Base-by-base conservation (phyloP, 345 rosid genomes). In the Aurinia saxatilis region DNA sequence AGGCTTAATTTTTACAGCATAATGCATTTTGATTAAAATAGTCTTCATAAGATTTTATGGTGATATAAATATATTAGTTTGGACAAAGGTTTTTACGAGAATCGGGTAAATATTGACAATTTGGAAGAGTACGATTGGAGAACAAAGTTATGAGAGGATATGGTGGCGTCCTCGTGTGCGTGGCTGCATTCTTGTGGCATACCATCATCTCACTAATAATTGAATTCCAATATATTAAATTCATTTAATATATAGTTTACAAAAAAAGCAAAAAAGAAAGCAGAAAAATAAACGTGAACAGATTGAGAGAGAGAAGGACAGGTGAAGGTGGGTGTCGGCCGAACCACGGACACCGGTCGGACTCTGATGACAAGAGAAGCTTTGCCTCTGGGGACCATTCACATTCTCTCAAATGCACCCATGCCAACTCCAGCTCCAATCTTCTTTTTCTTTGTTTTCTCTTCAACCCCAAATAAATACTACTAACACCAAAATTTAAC, bases 151-250 rank as follows among this genome's bases (percentile, higher is more conserved):
- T 44, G 66, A 57, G 50, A 73, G 58, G 66, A 67, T 68, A 41
- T 67, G 83, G 72, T 65, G 73, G 15, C 50, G 81, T 82, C 83
- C 83, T 77, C 83, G 83, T 78, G 83, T 75, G 83, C 83, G 67
- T 75, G 81, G 78, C 79, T 75, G 78, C 80, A 65, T 79, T 74
- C 83, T 76, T 72, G 59, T 64, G 64, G 69, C 64, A 50, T 40
- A 48, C 69, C 60, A 70, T 63, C 51, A 39, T 49, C 7, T 49
- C 23, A 48, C 53, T 33, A 71, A 63, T 71, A 64, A 63, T 57
- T 71, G 75, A 50, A 34, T 41, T 42, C 2, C 6, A 40, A 7
- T 48, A 54, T 39, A 61, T 33, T 47, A 45, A 6, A 45, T 56
- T 58, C 56, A 68, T 50, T 40, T 38, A 19, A 46, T 10, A 15